Base-by-base conservation (phyloP, 2,329 filamentous ascomycete genomes). In the Pseudogymnoascus sp. region DNA sequence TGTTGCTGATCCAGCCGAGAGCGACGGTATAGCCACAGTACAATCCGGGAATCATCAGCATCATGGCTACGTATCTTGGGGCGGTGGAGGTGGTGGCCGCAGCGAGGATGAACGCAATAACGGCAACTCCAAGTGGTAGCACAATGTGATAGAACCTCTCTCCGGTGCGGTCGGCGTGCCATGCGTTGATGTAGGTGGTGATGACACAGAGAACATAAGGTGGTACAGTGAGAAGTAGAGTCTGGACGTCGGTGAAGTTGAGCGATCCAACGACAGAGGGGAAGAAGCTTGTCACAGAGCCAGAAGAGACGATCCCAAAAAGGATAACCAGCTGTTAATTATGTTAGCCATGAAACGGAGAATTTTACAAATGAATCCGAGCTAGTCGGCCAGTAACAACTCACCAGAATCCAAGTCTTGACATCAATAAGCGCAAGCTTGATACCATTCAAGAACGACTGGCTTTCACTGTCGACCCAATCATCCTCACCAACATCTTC, bases 1-100 rank as follows among this genome's bases (percentile, higher is more conserved):
- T 88, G 71, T 89, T 90, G 55, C 82, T 85, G 66, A 92, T 91
- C 90, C 90, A 94, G 2, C 86, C 82, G 3, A 90, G 77, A 1
- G 80, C 80, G 1, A 90, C 86, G 0, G 88, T 88, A 69, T 86
- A 91, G 58, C 83, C 82, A 1, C 82, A 81, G 69, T 89, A 89
- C 2, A 87, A 76, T 0, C 84, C 82, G 0, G 83, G 79, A 1
- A 83, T 78, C 84, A 91, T 90, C 39, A 91, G 76, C 81, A 91
- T 86, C 81, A 91, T 90, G 31, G 84, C 79, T 7, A 88, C 74
- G 66, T 91, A 91, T 37, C 88, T 79, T 0, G 87, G 83, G 0
- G 78, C 87, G 0, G 81, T 78, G 2, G 77, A 72, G 0, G 79
- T 84, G 0, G 88, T 90, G 0, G 83, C 77, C 1, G 86, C 87